These are phyloP conservation scores for Rosa hybrid DNA, from an alignment of 331 rosid genomes.

Conservation along the genomic window DNA sequence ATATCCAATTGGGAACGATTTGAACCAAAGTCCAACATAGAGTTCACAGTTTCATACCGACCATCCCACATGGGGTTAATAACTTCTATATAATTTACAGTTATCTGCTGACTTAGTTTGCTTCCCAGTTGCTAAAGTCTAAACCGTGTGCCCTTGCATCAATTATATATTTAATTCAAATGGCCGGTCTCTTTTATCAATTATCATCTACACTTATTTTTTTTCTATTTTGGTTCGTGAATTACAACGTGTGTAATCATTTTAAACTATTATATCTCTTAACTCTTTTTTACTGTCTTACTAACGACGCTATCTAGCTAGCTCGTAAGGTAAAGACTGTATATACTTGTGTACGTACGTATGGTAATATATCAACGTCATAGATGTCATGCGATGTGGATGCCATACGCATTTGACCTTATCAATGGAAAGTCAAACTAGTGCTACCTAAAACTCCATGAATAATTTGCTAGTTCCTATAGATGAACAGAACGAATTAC, in stretches of 20 bases:
- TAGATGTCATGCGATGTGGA: neutral
- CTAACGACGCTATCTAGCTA: neutral
- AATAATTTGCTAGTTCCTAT: no score
- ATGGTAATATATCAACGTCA: neutral
- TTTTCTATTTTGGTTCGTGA: neutral
- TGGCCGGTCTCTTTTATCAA: neutral
- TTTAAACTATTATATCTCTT: no score
- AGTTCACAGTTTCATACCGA: neutral
- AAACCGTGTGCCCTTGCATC: neutral
- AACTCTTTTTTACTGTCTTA: neutral
- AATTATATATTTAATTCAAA: neutral
- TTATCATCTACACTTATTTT: neutral
- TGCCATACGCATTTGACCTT: neutral
- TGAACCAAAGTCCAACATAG: slow-evolving; percentile 6
- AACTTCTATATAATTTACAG: neutral
- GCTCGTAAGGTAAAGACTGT: neutral
- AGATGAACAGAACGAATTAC: neutral
- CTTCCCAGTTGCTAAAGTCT: neutral
- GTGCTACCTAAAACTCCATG: neutral
- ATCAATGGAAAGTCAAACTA: neutral
- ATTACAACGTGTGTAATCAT: no score
- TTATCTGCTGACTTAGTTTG: slow-evolving; percentile 4
- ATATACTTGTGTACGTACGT: no score
- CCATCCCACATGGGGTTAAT: neutral
- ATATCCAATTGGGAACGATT: neutral